Evolutionary conservation across 164 flowering plant species (phyloP).

Genomic region (Tinospora cordifolia): DNA sequence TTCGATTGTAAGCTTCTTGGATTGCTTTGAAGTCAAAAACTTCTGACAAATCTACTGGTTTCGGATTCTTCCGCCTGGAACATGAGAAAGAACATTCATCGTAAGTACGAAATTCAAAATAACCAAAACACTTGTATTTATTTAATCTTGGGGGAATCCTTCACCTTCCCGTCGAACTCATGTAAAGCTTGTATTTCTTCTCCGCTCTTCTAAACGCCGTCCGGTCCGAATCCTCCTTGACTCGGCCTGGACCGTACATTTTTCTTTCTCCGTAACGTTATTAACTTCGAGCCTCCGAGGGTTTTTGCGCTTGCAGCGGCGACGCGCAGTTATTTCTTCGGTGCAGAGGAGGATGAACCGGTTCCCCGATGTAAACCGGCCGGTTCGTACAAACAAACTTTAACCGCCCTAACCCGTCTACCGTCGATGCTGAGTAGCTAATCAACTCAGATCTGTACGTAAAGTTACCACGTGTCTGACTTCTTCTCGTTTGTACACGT

Average conservation of each 20-base stretch:
- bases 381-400: not conserved
- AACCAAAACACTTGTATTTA: not conserved
- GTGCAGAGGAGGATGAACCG: not conserved
- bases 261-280: not conserved
- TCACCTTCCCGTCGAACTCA: conserved; percentile 40
- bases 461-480: too few relatives aligned
- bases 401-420: not conserved
- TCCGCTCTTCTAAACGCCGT: conserved; percentile 83
- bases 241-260: not conserved
- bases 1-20: conserved; percentile 29
- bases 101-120: not conserved
- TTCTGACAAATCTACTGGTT: conserved; percentile 63
- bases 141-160: not conserved
- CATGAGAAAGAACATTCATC: not conserved
- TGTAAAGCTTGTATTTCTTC: conserved; percentile 88
- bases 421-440: not conserved
- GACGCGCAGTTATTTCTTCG: too few relatives aligned
- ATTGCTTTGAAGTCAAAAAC: conserved; percentile 68
- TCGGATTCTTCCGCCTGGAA: conserved; percentile 43
- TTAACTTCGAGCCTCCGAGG: not conserved
- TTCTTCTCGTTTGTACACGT: not conserved
- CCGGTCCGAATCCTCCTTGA: conserved; percentile 29
- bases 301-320: not conserved
- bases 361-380: not conserved
- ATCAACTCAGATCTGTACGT: too few relatives aligned